These are phyloP conservation scores for Dipteronia sinensis DNA, from an alignment of 345 rosid species.

Conservation along the genomic window DNA sequence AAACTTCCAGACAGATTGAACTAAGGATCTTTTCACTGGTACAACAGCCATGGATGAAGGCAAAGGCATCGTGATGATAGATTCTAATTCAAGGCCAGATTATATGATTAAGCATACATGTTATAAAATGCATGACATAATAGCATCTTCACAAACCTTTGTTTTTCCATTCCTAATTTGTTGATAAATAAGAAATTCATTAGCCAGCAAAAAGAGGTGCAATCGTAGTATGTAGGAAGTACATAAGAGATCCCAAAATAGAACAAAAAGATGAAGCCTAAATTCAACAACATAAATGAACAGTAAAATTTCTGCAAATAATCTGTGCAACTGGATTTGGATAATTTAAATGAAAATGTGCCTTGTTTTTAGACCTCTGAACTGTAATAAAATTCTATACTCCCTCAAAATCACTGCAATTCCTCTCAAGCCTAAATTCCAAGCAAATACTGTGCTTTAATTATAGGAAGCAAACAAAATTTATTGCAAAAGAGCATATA, in stretches of 20 bases:
- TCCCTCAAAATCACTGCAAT: background rate
- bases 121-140: slow-evolving; percentile 1
- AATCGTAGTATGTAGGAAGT: background rate
- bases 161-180: background rate
- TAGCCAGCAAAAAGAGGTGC: background rate
- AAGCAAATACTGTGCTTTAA: background rate
- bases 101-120: background rate
- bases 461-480: too few relatives aligned
- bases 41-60: background rate
- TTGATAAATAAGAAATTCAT: background rate
- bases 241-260: background rate
- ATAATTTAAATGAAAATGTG: background rate
- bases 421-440: background rate
- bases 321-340: background rate
- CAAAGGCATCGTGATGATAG: background rate
- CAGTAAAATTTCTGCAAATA: background rate
- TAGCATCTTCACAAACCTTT: background rate
- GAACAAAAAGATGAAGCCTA: background rate
- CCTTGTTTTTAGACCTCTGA: background rate
- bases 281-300: background rate
- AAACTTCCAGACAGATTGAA: background rate
- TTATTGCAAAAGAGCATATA: background rate
- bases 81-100: background rate
- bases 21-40: background rate
- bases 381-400: background rate